These are phyloP conservation scores for Suillus tomentosus DNA, from an alignment of 768 basidiomycete genomes.

Conservation along the genomic window DNA sequence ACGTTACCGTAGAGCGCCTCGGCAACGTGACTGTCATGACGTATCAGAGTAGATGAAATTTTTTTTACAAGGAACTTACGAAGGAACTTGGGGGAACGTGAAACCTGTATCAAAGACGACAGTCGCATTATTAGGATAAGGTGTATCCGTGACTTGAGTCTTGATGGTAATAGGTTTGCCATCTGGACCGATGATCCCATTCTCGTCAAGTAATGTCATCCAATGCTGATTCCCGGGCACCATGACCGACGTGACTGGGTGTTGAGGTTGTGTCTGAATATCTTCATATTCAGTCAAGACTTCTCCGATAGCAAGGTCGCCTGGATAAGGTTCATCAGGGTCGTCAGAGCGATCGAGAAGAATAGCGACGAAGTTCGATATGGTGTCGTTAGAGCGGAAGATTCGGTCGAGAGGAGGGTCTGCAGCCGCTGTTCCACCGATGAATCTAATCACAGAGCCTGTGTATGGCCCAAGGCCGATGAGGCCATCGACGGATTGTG, in stretches of 20 bases:
- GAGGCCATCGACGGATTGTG: conserved; percentile 33
- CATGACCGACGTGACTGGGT: conserved; percentile 46
- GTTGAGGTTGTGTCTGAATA: conserved; percentile 52
- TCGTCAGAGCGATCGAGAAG: conserved; percentile 63
- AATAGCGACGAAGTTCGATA: conserved; percentile 63
- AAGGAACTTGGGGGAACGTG: conserved; percentile 61
- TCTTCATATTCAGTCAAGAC: conserved; percentile 49
- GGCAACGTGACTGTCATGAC: conserved; percentile 45
- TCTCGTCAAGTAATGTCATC: conserved; percentile 60
- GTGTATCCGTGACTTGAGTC: conserved; percentile 47
- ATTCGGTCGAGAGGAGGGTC: conserved; percentile 64
- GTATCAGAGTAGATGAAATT: conserved; percentile 19
- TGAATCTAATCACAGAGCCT: conserved; percentile 49
- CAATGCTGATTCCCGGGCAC: conserved; percentile 57
- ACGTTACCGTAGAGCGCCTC: conserved; percentile 63
- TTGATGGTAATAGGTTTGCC: conserved; percentile 48
- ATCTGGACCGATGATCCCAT: conserved; percentile 65
- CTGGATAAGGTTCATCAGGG: conserved; percentile 51
- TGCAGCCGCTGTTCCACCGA: conserved; percentile 40
- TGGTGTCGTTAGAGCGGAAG: conserved; percentile 58
- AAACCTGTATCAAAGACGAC: conserved; percentile 73
- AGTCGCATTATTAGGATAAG: conserved; percentile 50
- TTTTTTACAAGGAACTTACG: conserved; percentile 32
- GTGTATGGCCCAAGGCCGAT: conserved; percentile 64
- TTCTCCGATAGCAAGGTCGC: conserved; percentile 66